phyloP scores from a whole-genome alignment of 2,329 filamentous ascomycete species.

The Pestalotiopsis fici region DNA sequence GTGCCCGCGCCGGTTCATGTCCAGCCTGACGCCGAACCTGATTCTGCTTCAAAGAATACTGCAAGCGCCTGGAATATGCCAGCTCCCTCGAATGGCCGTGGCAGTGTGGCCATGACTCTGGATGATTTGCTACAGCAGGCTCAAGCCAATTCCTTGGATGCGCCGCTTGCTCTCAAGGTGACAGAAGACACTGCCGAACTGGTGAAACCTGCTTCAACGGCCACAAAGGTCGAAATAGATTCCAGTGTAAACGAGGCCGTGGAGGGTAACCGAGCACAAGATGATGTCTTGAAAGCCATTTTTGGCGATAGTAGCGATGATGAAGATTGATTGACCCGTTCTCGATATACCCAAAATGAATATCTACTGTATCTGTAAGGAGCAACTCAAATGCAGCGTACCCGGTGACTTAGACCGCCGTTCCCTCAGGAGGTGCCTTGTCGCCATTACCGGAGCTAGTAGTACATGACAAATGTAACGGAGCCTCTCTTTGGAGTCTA shows the following conservation, averaged over 20 bases:
- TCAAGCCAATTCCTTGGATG: conserved; percentile 10
- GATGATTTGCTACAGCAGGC: conserved; percentile 31
- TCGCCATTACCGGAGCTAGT: too few species aligned
- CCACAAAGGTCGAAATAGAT: conserved; percentile 52
- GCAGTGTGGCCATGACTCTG: conserved; percentile 26
- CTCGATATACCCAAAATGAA: neutral
- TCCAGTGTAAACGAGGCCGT: conserved; percentile 77
- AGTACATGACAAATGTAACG: too few species aligned
- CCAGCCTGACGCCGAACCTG: conserved; percentile 49
- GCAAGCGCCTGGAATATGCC: conserved; percentile 10
- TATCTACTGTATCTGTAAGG: neutral
- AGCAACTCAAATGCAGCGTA: too few species aligned
- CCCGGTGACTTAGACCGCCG: too few species aligned
- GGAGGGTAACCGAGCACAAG: conserved; percentile 72
- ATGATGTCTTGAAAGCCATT: conserved; percentile 86
- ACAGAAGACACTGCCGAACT: neutral
- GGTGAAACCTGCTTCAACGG: neutral
- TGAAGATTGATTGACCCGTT: conserved; percentile 29
- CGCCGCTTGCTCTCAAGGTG: neutral
- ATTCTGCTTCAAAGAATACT: conserved; percentile 4
- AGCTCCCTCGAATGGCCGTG: neutral
- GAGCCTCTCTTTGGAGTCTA: too few species aligned
- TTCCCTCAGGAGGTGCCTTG: too few species aligned
- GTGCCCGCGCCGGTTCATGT: conserved; percentile 76
- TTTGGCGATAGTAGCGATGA: conserved; percentile 87